Percentiles rank a stretch among this genome's conserved stretches.
Conservation (phyloP, 441 rosid species). For the Populus tomentosa region DNA sequence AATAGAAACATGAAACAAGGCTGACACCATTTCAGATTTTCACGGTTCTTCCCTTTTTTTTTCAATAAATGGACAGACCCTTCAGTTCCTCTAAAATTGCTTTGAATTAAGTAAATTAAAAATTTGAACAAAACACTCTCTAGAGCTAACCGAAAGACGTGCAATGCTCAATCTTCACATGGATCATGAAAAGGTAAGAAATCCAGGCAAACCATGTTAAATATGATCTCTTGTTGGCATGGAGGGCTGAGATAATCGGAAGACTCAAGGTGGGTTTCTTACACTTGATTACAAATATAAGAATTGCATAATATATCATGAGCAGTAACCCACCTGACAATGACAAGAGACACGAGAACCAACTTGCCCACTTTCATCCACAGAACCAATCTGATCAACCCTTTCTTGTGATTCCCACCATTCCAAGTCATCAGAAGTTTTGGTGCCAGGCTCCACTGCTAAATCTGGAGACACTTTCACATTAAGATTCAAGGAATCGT, state of each 20-base stretch:
- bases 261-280: not conserved
- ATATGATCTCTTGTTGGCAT: not conserved
- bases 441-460: constrained; percentile 30
- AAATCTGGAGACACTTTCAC: constrained; percentile 30
- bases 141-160: not conserved
- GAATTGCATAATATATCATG: not conserved
- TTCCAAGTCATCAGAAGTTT: constrained; percentile 43
- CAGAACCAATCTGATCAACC: constrained; percentile 56
- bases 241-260: not conserved
- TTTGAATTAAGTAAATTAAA: not conserved
- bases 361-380: constrained; percentile 76
- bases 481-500: constrained; percentile 34
- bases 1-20: no score
- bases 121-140: not conserved
- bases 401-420: constrained; percentile 96
- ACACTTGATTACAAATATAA: not conserved
- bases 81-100: not conserved
- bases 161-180: not conserved
- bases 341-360: constrained; percentile 87
- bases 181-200: not conserved
- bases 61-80: not conserved
- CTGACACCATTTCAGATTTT: not conserved
- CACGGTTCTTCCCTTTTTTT: not conserved
- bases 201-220: not conserved
- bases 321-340: constrained; percentile 71